A percentile compares a stretch with the other conserved stretches of the same genome.
These are phyloP conservation scores for Psilocybe cyanescens DNA, from an alignment of 768 basidiomycete species.

Conservation along the genomic window DNA sequence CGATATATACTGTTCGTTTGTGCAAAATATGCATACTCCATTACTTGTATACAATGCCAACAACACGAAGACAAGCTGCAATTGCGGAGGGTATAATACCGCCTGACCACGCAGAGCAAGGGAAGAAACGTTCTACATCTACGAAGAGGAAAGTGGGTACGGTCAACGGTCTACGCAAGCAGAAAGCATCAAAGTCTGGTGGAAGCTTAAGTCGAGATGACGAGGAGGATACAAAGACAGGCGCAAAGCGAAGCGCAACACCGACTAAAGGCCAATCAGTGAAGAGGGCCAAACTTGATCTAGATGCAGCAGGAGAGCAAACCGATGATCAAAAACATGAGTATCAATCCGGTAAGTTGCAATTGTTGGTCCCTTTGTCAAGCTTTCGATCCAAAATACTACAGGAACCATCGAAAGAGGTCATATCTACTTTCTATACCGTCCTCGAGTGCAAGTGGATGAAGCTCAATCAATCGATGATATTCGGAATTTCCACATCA, in stretches of 20 bases:
- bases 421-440: slow-evolving; percentile 69
- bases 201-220: slow-evolving; percentile 2
- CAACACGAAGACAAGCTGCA: slow-evolving; percentile 32
- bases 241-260: slow-evolving; percentile 4
- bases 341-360: slow-evolving; percentile 22
- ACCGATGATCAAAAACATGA: slow-evolving; percentile 14
- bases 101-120: slow-evolving; percentile 4
- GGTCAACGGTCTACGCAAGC: slow-evolving; percentile 2
- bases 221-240: slow-evolving; percentile 6
- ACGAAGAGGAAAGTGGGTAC: slow-evolving; percentile 14
- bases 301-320: slow-evolving; percentile 14
- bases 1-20: neutral
- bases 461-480: slow-evolving; percentile 61
- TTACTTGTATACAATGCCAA: slow-evolving; percentile 24
- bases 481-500: slow-evolving; percentile 59
- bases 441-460: slow-evolving; percentile 56
- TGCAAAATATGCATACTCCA: neutral
- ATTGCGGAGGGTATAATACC: slow-evolving; percentile 15
- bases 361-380: neutral
- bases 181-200: too few species aligned
- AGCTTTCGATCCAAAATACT: neutral
- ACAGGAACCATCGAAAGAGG: slow-evolving; percentile 60
- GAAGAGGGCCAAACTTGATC: slow-evolving; percentile 30
- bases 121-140: slow-evolving; percentile 9
- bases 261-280: slow-evolving; percentile 26